Evolutionary conservation across 768 basidiomycete genomes (phyloP), one percentile per base, ranked within the genome.

Genomic region (Trametes punicea): DNA sequence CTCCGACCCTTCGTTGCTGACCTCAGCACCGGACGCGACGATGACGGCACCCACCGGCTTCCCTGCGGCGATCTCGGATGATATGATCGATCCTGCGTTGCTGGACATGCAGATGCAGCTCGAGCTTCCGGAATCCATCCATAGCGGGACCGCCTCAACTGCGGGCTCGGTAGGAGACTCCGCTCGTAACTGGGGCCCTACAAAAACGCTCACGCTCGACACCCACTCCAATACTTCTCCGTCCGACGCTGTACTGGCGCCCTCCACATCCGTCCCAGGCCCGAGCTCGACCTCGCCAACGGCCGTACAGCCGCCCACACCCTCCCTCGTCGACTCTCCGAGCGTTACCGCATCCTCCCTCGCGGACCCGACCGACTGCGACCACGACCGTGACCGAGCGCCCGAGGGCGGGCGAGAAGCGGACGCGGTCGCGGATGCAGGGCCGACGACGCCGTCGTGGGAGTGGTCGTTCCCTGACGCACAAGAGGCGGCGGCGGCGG

Each of bases 371-470:
- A 51, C 46, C 11, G 49, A 51, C 25, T 3, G 49, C 5, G 34
- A 36, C 8, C 31, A 7, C 8, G 31, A 31, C 31, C 31, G 31
- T n/a, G n/a, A n/a, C n/a, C n/a, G n/a, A n/a, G n/a, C n/a, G n/a
- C n/a, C n/a, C n/a, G n/a, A n/a, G n/a, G n/a, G n/a, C n/a, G n/a
- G n/a, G n/a, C n/a, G n/a, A n/a, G 49, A 51, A 21, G 21, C 21
- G 7, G 42, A 44, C 4, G 42, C 2, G 4, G 42, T 11, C 18
- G 42, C 13, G 16, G 66, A 63, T 33, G 46, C 29, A 10, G 65
- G 57, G 20, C 65, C 67, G 8, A 52, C 62, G 16, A 67, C 65
- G 21, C 65, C 67, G 20, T 53, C 59, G 11, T 67, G 65, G 65
- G 61, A 62, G 9, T 64, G 63, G 56, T 20, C 59, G 27, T 60